Base-by-base conservation (phyloP, 345 rosid genomes). In the sweet orange (Citrus sinensis) region DNA sequence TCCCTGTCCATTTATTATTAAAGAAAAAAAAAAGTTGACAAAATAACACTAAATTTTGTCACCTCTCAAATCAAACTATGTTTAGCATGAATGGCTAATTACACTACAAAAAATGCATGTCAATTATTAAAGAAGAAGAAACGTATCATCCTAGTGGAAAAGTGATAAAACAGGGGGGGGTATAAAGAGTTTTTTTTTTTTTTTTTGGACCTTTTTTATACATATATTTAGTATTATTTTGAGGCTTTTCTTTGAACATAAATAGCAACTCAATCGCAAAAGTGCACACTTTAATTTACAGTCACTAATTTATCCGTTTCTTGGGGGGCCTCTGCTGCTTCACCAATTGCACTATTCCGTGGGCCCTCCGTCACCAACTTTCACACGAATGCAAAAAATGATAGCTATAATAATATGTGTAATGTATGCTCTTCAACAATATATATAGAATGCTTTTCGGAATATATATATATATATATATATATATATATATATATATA, bases 231-330 rank as follows among this genome's bases (percentile, higher is more conserved):
- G 59, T 72, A 10, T 9, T 27, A 4, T n/a, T 56, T 35, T 35
- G 32, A 10, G 2, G 59, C 20, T 40, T 73, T 20, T 73, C 8
- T 13, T 61, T 24, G 27, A 13, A 17, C 49, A 56, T 8, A 27
- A 42, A 16, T 40, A 74, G 58, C 39, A 6, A 40, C 37, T 14
- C 17, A 59, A 67, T 39, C 66, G 17, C 51, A 73, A 73, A 73
- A 59, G 27, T 42, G 6, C 29, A 22, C 22, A 5, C 59, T 74
- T 59, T 59, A 24, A 55, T 24, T 34, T 34, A 34, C 6, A 34
- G 76, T 73, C 60, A 34, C 67, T 35, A 59, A 73, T 59, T 59
- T 73, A 58, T 32, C 66, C 37, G 24, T 54, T 73, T 60, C 55
- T 37, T 59, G 51, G 30, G 34, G 9, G 37, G 17, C 66, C 59